Percentiles rank a stretch among this genome's conserved stretches.
phyloP scores from a whole-genome alignment of 2,329 filamentous ascomycete species.

The Penicillium italicum region DNA sequence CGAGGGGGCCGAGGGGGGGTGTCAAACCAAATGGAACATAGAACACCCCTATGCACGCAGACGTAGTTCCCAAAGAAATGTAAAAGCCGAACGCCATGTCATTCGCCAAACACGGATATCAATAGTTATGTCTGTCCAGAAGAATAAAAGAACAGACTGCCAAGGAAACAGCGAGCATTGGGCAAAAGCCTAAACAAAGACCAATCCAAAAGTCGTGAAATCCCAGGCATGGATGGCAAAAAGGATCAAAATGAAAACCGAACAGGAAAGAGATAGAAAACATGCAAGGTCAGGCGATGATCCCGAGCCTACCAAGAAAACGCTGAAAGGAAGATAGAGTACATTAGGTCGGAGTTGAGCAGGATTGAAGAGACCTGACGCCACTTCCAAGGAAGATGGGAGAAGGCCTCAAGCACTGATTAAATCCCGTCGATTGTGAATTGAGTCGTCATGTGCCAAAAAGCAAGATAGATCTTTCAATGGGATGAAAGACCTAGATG shows the following conservation, averaged over 20 bases:
- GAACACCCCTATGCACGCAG: conserved; percentile 21
- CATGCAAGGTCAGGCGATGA: conserved; percentile 18
- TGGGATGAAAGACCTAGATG: conserved; percentile 6
- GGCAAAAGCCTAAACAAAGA: conserved; percentile 14
- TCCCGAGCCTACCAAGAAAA: conserved; percentile 23
- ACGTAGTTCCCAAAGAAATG: conserved; percentile 22
- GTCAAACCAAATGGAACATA: conserved; percentile 14
- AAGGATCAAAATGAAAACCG: conserved; percentile 9
- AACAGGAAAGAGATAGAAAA: conserved; percentile 11
- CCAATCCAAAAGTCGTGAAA: conserved; percentile 23
- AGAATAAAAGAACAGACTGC: conserved; percentile 9
- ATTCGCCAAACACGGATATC: conserved; percentile 39
- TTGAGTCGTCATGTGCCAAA: conserved; percentile 22
- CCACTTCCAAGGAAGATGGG: conserved; percentile 2
- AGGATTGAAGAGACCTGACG: conserved; percentile 15
- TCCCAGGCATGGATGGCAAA: conserved; percentile 14
- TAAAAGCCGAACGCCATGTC: conserved; percentile 32
- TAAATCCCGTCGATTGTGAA: conserved; percentile 15
- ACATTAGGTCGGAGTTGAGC: conserved; percentile 28
- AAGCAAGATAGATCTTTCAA: conserved; percentile 6
- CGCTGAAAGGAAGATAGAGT: conserved; percentile 30
- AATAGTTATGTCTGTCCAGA: conserved; percentile 21
- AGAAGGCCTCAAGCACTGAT: conserved; percentile 12
- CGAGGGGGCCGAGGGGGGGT: conserved; percentile 7
- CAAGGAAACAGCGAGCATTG: conserved; percentile 11